Percentiles rank a stretch among this genome's conserved stretches.
These are phyloP conservation scores for Balakata baccata DNA, from an alignment of 345 rosid genomes.

Conservation along the genomic window DNA sequence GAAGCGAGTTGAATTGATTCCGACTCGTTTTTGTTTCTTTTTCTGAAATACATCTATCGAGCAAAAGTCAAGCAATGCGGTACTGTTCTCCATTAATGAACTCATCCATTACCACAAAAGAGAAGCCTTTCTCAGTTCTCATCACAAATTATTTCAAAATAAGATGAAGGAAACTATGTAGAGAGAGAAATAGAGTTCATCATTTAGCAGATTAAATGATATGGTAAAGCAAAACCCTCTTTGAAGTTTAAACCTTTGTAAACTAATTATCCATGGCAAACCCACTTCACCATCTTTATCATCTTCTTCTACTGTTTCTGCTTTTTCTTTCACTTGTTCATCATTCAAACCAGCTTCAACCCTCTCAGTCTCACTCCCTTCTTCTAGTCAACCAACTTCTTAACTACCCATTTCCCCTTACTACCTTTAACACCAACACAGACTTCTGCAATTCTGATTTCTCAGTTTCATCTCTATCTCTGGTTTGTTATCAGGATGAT, in stretches of 20 bases:
- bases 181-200: neutral
- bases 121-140: neutral
- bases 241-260: neutral
- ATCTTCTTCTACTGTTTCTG: constrained; percentile 23
- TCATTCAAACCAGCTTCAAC: constrained; percentile 41
- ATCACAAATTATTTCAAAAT: neutral
- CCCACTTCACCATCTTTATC: neutral
- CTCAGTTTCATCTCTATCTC: constrained; percentile 40
- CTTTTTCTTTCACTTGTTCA: constrained; percentile 9
- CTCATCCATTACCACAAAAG: no score
- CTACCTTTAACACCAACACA: neutral
- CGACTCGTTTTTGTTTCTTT: no score
- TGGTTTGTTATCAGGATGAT: constrained; percentile 50
- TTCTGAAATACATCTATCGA: no score
- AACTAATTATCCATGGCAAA: constrained; percentile 30
- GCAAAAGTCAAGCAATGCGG: no score
- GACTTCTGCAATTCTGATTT: constrained; percentile 42
- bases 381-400: constrained; percentile 41
- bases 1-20: no score
- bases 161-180: no score
- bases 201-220: neutral
- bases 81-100: no score
- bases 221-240: no score
- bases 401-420: constrained; percentile 32
- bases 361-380: constrained; percentile 38